A percentile compares a stretch with the other conserved stretches of the same genome.
These are phyloP conservation scores for Fusarium tricinctum DNA, from an alignment of 2,329 filamentous ascomycete genomes.

Conservation along the genomic window DNA sequence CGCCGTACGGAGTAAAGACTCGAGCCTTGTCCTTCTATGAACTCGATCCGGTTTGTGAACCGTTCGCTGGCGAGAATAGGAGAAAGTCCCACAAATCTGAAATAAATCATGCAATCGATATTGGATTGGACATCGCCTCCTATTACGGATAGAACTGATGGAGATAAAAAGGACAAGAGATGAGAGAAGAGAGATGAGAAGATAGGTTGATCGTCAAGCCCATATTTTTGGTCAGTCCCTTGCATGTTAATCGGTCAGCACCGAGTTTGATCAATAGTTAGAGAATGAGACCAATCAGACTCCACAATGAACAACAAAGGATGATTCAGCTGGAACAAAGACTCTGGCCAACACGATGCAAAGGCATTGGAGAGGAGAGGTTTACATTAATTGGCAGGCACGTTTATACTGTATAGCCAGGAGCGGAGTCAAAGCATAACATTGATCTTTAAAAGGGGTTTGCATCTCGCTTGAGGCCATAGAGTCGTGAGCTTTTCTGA, in stretches of 20 bases:
- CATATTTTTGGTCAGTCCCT: conserved; percentile 15
- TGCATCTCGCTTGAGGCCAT: conserved; percentile 17
- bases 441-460: conserved; percentile 7
- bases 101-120: conserved; percentile 7
- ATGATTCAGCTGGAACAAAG: conserved; percentile 10
- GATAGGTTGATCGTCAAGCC: conserved; percentile 8
- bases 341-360: conserved; percentile 10
- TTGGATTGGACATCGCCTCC: conserved; percentile 10
- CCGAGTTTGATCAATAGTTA: conserved; percentile 15
- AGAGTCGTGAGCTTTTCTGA: neutral
- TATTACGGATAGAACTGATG: conserved; percentile 13
- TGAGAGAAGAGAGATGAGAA: conserved; percentile 6
- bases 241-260: conserved; percentile 20
- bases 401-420: neutral
- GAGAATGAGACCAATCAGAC: conserved; percentile 29
- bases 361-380: neutral
- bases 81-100: neutral
- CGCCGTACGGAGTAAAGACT: too few species aligned
- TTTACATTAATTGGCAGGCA: neutral
- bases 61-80: conserved; percentile 6
- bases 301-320: conserved; percentile 14
- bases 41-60: neutral
- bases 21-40: neutral
- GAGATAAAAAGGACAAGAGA: conserved; percentile 12
- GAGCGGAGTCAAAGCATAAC: neutral